Conservation (phyloP, 257 asterid species). For the Datura wrightii region DNA sequence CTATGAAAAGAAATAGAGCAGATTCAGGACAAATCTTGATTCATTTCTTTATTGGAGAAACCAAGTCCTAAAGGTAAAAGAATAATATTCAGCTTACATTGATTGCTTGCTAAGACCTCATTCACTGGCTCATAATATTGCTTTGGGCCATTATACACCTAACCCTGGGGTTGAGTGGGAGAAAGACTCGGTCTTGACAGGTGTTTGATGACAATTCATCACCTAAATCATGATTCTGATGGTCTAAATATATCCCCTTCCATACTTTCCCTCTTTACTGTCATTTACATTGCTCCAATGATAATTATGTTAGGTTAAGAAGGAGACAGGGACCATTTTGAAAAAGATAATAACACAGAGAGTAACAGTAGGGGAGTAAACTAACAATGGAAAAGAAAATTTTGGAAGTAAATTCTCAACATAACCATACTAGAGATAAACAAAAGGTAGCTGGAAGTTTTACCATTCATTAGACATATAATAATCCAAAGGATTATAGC, state of each 20-base stretch:
- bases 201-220: not conserved
- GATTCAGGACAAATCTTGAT: not conserved
- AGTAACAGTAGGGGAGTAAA: not conserved
- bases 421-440: not conserved
- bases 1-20: not conserved
- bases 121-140: not conserved
- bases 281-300: not conserved
- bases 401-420: not conserved
- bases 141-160: not conserved
- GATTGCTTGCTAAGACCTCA: not conserved
- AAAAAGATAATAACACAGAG: not conserved
- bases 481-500: conserved; percentile 89
- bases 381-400: not conserved
- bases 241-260: not conserved
- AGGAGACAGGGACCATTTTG: not conserved
- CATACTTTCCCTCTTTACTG: not conserved
- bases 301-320: not conserved
- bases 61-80: not conserved
- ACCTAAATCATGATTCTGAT: not conserved
- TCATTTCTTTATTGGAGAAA: not conserved
- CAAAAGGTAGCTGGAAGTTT: conserved; percentile 30
- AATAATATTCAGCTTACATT: not conserved
- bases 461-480: conserved; percentile 82
- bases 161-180: not conserved
- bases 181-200: not conserved